These are phyloP conservation scores for Penicillium italicum DNA, from an alignment of 2,329 filamentous ascomycete genomes.

Conservation along the genomic window DNA sequence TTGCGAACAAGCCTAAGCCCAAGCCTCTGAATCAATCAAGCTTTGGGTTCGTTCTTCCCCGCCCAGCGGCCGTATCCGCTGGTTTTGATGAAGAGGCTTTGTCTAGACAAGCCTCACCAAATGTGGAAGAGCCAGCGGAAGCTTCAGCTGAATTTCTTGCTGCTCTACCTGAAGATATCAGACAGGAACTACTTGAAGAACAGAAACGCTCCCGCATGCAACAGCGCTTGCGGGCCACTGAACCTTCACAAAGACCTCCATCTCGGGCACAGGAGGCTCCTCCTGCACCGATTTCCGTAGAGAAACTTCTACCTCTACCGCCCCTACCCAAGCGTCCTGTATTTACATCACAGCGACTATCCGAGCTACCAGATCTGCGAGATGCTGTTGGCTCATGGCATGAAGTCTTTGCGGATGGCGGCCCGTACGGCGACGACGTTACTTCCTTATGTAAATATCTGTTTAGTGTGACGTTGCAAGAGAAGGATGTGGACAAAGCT, in stretches of 20 bases:
- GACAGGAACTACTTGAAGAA: constrained; percentile 72
- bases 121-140: constrained; percentile 29
- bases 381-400: constrained; percentile 75
- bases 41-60: constrained; percentile 64
- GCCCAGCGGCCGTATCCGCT: constrained; percentile 15
- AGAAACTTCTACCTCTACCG: constrained; percentile 40
- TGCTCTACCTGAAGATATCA: constrained; percentile 76
- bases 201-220: constrained; percentile 61
- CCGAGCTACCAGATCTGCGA: constrained; percentile 61
- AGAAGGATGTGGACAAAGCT: constrained; percentile 74
- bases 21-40: constrained; percentile 65
- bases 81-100: constrained; percentile 12
- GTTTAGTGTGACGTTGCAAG: constrained; percentile 66
- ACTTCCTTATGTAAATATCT: constrained; percentile 71
- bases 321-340: constrained; percentile 54
- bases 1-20: constrained; percentile 49
- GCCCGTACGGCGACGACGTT: constrained; percentile 76
- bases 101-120: constrained; percentile 26
- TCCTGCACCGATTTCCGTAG: constrained; percentile 8
- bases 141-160: constrained; percentile 72
- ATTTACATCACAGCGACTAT: constrained; percentile 59
- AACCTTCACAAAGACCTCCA: constrained; percentile 31
- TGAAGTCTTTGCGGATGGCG: constrained; percentile 64
- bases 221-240: constrained; percentile 51
- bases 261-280: constrained; percentile 15